Conservation (phyloP, 1,139 yeast species). For the Groenewaldozyma sp. region DNA sequence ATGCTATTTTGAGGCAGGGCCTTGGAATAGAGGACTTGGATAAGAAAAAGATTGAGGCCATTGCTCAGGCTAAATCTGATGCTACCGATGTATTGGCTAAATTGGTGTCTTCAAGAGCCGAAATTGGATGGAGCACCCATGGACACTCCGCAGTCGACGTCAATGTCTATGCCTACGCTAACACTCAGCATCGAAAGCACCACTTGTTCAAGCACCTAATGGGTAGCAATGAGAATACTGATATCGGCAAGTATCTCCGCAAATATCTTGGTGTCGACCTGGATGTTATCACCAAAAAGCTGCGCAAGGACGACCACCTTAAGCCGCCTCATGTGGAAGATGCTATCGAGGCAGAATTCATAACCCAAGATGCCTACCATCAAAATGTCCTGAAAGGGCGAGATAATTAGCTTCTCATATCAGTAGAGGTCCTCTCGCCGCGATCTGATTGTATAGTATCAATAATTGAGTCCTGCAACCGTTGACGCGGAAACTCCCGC, state of each 20-base stretch:
- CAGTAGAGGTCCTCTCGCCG: too few relatives aligned
- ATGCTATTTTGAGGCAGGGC: conserved; percentile 44
- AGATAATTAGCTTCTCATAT: too few relatives aligned
- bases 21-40: conserved; percentile 53
- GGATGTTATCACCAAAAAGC: conserved; percentile 37
- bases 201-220: conserved; percentile 38
- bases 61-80: conserved; percentile 25
- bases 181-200: conserved; percentile 36
- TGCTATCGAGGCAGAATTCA: too few relatives aligned
- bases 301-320: too few relatives aligned
- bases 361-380: too few relatives aligned
- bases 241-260: conserved; percentile 65
- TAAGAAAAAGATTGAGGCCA: conserved; percentile 32
- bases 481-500: too few relatives aligned
- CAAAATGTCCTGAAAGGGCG: too few relatives aligned
- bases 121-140: conserved; percentile 81
- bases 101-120: conserved; percentile 60
- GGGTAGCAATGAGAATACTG: conserved; percentile 80
- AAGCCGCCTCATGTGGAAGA: too few relatives aligned
- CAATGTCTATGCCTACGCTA: conserved; percentile 66
- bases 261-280: conserved; percentile 48
- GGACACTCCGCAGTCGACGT: conserved; percentile 91
- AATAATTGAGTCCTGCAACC: too few relatives aligned
- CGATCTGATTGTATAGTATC: too few relatives aligned
- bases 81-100: conserved; percentile 43